These are phyloP conservation scores for Penicillium pulvis DNA, from an alignment of 495 filamentous ascomycete genomes.

Conservation along the genomic window DNA sequence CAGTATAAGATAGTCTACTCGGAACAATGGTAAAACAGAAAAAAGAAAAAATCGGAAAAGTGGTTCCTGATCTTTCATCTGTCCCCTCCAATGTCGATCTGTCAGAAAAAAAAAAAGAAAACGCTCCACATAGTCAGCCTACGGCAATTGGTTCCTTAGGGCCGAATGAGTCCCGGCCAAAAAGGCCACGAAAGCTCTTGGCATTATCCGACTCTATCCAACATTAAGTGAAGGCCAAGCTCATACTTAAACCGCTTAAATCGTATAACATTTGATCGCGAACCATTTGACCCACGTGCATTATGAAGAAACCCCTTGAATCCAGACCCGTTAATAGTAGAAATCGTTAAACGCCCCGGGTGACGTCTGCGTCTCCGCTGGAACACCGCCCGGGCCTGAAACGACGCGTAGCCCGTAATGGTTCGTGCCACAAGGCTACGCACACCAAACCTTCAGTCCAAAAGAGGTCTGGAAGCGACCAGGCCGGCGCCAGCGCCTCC, in stretches of 20 bases:
- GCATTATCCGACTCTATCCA: constrained; percentile 5
- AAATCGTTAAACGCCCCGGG: not conserved
- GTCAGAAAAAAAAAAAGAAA: not conserved
- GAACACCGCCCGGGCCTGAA: not conserved
- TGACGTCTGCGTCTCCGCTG: not conserved
- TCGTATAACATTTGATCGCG: not conserved
- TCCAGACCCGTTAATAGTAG: not conserved
- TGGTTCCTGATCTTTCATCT: not conserved
- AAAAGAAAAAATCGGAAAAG: not conserved
- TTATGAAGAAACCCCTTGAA: not conserved
- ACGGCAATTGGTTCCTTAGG: not conserved
- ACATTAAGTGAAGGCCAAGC: not conserved
- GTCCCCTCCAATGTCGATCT: not conserved
- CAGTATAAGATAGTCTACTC: not conserved
- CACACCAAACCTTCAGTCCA: constrained; percentile 33
- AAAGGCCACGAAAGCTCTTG: not conserved
- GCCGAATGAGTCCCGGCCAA: not conserved
- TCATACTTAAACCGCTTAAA: not conserved
- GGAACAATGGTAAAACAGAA: not conserved
- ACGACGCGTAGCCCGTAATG: constrained; percentile 28
- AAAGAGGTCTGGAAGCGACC: constrained; percentile 38
- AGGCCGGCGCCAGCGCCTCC: constrained; percentile 27
- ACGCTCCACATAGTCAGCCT: not conserved
- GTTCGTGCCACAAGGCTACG: constrained; percentile 14
- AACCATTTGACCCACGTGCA: not conserved